Conservation (phyloP, 1,284 basidiomycete genomes). For the Takashimella koratensis region DNA sequence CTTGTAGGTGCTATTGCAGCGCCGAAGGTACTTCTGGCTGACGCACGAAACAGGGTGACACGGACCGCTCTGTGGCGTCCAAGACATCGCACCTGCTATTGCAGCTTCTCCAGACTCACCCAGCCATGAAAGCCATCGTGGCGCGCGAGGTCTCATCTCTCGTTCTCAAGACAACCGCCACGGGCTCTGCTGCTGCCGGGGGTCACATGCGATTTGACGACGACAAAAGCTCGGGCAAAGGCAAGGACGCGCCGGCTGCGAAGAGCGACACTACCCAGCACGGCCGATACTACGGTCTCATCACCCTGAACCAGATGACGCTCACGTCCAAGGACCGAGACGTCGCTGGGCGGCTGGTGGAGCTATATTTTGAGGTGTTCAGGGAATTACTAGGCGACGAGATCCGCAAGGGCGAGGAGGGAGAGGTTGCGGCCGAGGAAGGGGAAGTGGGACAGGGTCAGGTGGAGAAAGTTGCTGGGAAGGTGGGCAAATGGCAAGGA, state of each 20-base stretch:
- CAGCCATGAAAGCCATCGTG: slow-evolving; percentile 88
- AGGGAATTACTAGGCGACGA: slow-evolving; percentile 71
- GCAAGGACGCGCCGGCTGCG: slow-evolving; percentile 23
- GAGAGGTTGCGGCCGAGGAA: slow-evolving; percentile 43
- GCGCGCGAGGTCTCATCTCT: slow-evolving; percentile 81
- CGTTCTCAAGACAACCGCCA: slow-evolving; percentile 61
- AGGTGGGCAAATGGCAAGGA: slow-evolving; percentile 48
- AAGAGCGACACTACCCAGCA: slow-evolving; percentile 58
- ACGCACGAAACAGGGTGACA: slow-evolving; percentile 69
- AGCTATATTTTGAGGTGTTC: slow-evolving; percentile 95
- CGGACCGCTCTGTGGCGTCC: slow-evolving; percentile 81
- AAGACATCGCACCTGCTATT: slow-evolving; percentile 86
- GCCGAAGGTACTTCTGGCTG: neutral
- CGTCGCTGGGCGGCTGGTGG: slow-evolving; percentile 78
- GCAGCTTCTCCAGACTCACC: slow-evolving; percentile 84
- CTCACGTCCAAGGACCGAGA: slow-evolving; percentile 67
- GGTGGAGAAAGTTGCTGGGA: slow-evolving; percentile 47
- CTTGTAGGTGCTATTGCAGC: slow-evolving; percentile 56
- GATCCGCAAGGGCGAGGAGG: slow-evolving; percentile 39
- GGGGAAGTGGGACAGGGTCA: slow-evolving; percentile 43
- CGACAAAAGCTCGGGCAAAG: slow-evolving; percentile 42
- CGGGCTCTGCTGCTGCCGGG: slow-evolving; percentile 41
- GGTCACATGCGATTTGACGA: slow-evolving; percentile 50
- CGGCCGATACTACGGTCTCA: slow-evolving; percentile 82
- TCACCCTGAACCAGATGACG: slow-evolving; percentile 92